Base-by-base conservation (phyloP, 1,284 basidiomycete genomes). In the Rhizoctonia solani region DNA sequence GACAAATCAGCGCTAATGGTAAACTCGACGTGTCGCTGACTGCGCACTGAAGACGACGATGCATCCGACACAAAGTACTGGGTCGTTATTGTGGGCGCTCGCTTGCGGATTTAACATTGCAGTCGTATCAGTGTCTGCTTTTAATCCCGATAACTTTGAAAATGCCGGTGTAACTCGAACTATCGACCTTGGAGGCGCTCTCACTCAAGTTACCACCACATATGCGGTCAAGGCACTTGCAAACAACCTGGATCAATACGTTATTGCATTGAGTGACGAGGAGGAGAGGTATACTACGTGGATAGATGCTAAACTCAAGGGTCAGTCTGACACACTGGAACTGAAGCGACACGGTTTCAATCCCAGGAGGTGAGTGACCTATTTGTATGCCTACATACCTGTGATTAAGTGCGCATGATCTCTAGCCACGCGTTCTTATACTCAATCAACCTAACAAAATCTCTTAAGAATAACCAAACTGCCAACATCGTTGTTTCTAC, bases 101-200 rank as follows among this genome's bases (percentile, higher is more conserved):
- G 56, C 32, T 14, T 47, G 46, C 39, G 56, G 44, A 11, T 34
- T 61, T 25, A 61, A 49, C n/a, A 30, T 61, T 30, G 3, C 50
- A 3, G 25, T 61, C 3, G 56, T 50, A 25, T 47, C 56, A 4
- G 27, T 46, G 9, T 29, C 56, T 32, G 56, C n/a, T 23, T 19
- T 50, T 6, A 27, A 42, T 19, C 25, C 56, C 39, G 67, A 70
- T 69, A 82, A 86, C 3, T 96, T 90, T 79, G 86, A 92, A 82
- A 95, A 96, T 74, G 90, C 88, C 19, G 90, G 88, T 68, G 83
- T 97, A 70, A 89, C 93, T 23, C 88, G 92, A 73, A 88, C 89
- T 9, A 81, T 94, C 71, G 94, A 96, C 74, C 88, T 96, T 44
- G 92, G 90, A 44, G 94, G 94, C 69, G 83, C 93, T 30, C 83